Evolutionary conservation across 371 early-diverging fungal species (phyloP).

Genomic region (Smittium mucronatum): DNA sequence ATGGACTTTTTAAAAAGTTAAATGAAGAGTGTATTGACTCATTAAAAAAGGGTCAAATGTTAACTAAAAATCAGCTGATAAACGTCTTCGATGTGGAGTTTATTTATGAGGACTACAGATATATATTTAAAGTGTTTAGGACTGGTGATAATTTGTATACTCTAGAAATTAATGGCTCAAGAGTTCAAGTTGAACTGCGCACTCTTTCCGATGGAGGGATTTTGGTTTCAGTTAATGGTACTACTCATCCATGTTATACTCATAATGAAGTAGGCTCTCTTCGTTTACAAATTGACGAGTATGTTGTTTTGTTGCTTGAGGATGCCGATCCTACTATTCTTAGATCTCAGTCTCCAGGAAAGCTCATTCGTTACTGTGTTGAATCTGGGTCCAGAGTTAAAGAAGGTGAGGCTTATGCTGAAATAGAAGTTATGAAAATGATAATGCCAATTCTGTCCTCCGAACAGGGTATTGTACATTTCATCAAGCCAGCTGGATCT

Average conservation of each 20-base stretch:
- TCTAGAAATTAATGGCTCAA: constrained; percentile 68
- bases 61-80: constrained; percentile 55
- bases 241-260: constrained; percentile 78
- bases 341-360: constrained; percentile 91
- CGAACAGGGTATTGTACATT: constrained; percentile 82
- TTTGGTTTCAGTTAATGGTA: constrained; percentile 78
- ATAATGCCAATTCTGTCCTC: constrained; percentile 88
- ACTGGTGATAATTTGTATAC: constrained; percentile 70
- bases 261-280: constrained; percentile 82
- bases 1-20: constrained; percentile 43
- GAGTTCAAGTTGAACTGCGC: constrained; percentile 66
- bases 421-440: constrained; percentile 99
- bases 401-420: constrained; percentile 85
- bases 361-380: constrained; percentile 81
- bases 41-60: constrained; percentile 86
- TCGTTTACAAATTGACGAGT: constrained; percentile 79
- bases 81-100: constrained; percentile 72
- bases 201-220: constrained; percentile 83
- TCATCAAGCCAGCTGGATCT: constrained; percentile 80
- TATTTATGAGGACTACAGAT: constrained; percentile 78
- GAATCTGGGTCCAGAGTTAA: constrained; percentile 85
- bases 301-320: constrained; percentile 83
- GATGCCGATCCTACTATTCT: constrained; percentile 93
- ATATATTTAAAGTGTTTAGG: constrained; percentile 67
- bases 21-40: constrained; percentile 60